A percentile compares a stretch with the other conserved stretches of the same genome.
Conservation (phyloP, 2,329 filamentous ascomycete genomes). For the Clonostachys sp. region DNA sequence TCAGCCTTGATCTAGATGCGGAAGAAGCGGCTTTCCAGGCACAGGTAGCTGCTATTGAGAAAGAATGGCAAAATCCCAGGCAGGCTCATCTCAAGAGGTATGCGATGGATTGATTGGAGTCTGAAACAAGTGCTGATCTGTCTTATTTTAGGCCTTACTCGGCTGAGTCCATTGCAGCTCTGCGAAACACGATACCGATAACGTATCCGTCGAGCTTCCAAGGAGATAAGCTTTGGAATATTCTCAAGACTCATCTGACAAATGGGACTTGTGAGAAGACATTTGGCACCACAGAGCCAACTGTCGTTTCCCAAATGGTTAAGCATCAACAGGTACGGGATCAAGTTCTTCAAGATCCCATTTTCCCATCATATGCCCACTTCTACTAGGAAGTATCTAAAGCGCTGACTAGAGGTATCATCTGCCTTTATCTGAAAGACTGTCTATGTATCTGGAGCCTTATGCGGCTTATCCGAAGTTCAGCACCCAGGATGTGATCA, state of each 20-base stretch:
- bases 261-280: slow-evolving; percentile 27
- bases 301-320: slow-evolving; percentile 25
- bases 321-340: slow-evolving; percentile 19
- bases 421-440: slow-evolving; percentile 8
- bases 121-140: not conserved
- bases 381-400: not conserved
- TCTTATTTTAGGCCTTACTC: slow-evolving; percentile 16
- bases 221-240: slow-evolving; percentile 27
- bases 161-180: slow-evolving; percentile 22
- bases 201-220: slow-evolving; percentile 16
- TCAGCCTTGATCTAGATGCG: slow-evolving; percentile 3
- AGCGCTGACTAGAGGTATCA: not conserved
- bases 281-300: slow-evolving; percentile 29
- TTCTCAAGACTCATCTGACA: slow-evolving; percentile 21
- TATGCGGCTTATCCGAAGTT: slow-evolving; percentile 30
- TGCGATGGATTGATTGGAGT: not conserved
- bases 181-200: slow-evolving; percentile 19
- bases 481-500: slow-evolving; percentile 29
- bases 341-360: not conserved
- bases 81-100: slow-evolving; percentile 18
- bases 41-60: slow-evolving; percentile 23
- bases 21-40: slow-evolving; percentile 23
- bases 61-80: slow-evolving; percentile 21
- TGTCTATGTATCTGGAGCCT: slow-evolving; percentile 31
- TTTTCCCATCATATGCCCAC: too few relatives aligned